A percentile compares a stretch with the other conserved stretches of the same genome.
Evolutionary conservation across 2,329 filamentous ascomycete species (phyloP).

Genomic region (Coniochaeta sp.): DNA sequence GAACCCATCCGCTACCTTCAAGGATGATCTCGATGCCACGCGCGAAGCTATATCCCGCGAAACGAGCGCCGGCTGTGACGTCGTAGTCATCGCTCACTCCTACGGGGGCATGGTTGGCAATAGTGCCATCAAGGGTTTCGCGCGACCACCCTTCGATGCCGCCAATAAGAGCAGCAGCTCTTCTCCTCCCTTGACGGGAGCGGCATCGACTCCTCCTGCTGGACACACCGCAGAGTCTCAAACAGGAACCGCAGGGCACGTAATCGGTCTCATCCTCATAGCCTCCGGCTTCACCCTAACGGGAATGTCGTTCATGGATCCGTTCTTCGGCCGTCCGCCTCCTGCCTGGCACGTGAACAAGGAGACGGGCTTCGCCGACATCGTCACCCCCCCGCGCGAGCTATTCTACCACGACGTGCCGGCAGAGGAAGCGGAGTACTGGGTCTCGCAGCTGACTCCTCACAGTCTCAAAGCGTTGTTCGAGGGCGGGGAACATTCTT

Average conservation of each 20-base stretch:
- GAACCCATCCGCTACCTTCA: conserved; percentile 28
- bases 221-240: neutral
- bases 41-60: conserved; percentile 27
- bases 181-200: neutral
- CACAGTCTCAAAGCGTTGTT: conserved; percentile 37
- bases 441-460: conserved; percentile 30
- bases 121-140: conserved; percentile 37
- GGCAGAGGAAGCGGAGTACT: conserved; percentile 31
- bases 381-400: conserved; percentile 28
- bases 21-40: conserved; percentile 32
- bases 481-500: conserved; percentile 32
- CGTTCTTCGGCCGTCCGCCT: conserved; percentile 31
- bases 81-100: conserved; percentile 40
- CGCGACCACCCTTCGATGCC: conserved; percentile 9
- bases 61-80: conserved; percentile 28
- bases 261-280: conserved; percentile 36
- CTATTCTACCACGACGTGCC: conserved; percentile 45
- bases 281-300: conserved; percentile 34
- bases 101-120: conserved; percentile 40
- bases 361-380: conserved; percentile 31
- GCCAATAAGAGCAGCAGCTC: conserved; percentile 6
- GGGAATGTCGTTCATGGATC: conserved; percentile 32
- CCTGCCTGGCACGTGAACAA: conserved; percentile 31
- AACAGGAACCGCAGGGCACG: conserved; percentile 21
- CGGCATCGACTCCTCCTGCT: neutral